A percentile compares a stretch with the other conserved stretches of the same genome.
These are phyloP conservation scores for Termitomyces sp. DNA, from an alignment of 768 basidiomycete species.

Conservation along the genomic window DNA sequence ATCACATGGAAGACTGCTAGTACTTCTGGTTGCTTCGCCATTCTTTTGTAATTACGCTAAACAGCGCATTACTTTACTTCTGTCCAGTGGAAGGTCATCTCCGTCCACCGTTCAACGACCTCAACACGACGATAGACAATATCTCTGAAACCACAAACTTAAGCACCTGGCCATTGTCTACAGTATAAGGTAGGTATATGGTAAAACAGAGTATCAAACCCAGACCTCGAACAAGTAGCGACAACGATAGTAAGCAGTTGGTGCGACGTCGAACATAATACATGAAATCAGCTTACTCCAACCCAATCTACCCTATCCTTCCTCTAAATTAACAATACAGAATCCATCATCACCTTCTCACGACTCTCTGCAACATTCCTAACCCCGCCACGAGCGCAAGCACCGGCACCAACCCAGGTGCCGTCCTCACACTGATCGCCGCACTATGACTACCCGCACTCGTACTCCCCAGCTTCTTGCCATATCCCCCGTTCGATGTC, in stretches of 20 bases:
- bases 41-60: no score
- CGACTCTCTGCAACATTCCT: neutral
- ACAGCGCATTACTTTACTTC: no score
- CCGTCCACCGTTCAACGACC: no score
- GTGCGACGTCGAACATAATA: neutral
- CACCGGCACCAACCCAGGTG: slow-evolving; percentile 1
- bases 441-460: slow-evolving; percentile 23
- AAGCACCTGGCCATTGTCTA: neutral
- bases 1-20: no score
- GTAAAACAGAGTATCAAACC: neutral
- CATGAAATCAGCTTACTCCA: neutral
- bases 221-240: neutral
- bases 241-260: neutral
- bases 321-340: neutral
- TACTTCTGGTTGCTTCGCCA: no score
- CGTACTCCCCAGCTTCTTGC: slow-evolving; percentile 25
- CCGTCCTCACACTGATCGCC: slow-evolving; percentile 3
- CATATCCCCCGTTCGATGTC: slow-evolving; percentile 41
- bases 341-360: neutral
- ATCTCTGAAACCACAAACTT: no score
- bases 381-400: neutral
- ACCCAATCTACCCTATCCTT: neutral
- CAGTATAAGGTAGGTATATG: neutral
- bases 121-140: no score
- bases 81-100: no score